Evolutionary conservation across 1,284 basidiomycete genomes (phyloP), one percentile per base, ranked within the genome.

Genomic region (Cryptococcus sp.): DNA sequence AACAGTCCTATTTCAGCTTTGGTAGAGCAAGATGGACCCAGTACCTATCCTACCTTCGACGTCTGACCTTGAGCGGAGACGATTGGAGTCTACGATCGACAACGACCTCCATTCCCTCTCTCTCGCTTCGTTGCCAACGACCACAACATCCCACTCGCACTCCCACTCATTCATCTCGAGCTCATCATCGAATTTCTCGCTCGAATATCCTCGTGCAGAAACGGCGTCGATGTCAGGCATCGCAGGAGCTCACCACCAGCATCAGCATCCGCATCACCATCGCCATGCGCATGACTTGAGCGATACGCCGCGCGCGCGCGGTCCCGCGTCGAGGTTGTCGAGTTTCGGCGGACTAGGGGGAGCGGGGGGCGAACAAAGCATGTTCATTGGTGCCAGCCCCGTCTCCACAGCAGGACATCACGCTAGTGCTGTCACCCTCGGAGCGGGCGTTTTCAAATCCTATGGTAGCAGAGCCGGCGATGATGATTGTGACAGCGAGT

Each of bases 331-430:
- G 11, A 17, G 51, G 16, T 47, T 55, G 46, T 52, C 35, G 19
- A 56, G 54, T 38, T 59, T 61, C 54, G 35, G 42, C 35, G 30
- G 42, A 48, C n/a, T n/a, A n/a, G n/a, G n/a, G n/a, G n/a, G n/a
- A n/a, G n/a, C n/a, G n/a, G 46, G 49, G 38, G 30, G 42, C 7
- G 54, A 58, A 49, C 56, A 68, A 41, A 62, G 60, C 42, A 50
- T 64, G 54, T 63, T 58, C 39, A 56, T 70, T 10, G 73, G 67
- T 10, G 62, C 64, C 3, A 76, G 73, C 50, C 79, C 90, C 0
- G 79, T 89, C 58, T 91, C 89, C 0, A 93, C 91, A 0, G 85
- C 85, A 13, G 89, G 86, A 2, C 91, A 94, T 75, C 91, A 94
- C 76, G 90, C 89, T 25, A 90, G 88, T 63, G 89, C 85, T 0